A percentile compares a stretch with the other conserved stretches of the same genome.
phyloP scores from a whole-genome alignment of 495 filamentous ascomycete species.

The Hypomontagnella submonticulosa region DNA sequence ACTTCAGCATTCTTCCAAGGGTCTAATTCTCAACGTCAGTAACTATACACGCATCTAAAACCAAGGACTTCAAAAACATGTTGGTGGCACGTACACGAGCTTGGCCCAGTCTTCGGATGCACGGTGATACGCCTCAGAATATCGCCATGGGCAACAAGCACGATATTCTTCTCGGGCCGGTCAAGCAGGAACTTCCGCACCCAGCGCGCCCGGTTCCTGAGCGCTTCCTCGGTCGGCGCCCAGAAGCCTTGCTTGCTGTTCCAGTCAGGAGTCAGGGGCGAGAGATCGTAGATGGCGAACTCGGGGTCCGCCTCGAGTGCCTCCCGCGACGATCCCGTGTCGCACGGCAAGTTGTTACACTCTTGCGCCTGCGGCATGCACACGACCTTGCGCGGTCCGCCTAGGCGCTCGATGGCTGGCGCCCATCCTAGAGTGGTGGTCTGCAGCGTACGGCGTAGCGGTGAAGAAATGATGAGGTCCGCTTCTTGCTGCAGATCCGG shows the following conservation, averaged over 20 bases:
- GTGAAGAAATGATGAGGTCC: conserved; percentile 36
- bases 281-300: conserved; percentile 37
- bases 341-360: conserved; percentile 52
- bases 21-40: conserved; percentile 7
- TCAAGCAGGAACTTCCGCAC: conserved; percentile 49
- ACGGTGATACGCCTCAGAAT: conserved; percentile 56
- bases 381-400: conserved; percentile 30
- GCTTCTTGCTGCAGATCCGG: conserved; percentile 25
- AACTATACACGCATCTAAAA: neutral
- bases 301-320: conserved; percentile 39
- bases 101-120: conserved; percentile 47
- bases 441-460: conserved; percentile 37
- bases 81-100: conserved; percentile 33
- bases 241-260: conserved; percentile 39
- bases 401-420: conserved; percentile 33
- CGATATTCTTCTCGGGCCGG: conserved; percentile 65
- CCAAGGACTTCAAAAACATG: neutral
- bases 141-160: conserved; percentile 67
- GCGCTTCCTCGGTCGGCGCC: conserved; percentile 24
- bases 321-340: conserved; percentile 47
- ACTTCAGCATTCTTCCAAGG: conserved; percentile 67
- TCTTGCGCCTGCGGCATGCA: conserved; percentile 47
- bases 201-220: conserved; percentile 24
- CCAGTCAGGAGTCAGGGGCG: conserved; percentile 40
- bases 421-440: conserved; percentile 36